Conservation (phyloP, 2,329 filamentous ascomycete species). For the Huntiella bhutanensis region DNA sequence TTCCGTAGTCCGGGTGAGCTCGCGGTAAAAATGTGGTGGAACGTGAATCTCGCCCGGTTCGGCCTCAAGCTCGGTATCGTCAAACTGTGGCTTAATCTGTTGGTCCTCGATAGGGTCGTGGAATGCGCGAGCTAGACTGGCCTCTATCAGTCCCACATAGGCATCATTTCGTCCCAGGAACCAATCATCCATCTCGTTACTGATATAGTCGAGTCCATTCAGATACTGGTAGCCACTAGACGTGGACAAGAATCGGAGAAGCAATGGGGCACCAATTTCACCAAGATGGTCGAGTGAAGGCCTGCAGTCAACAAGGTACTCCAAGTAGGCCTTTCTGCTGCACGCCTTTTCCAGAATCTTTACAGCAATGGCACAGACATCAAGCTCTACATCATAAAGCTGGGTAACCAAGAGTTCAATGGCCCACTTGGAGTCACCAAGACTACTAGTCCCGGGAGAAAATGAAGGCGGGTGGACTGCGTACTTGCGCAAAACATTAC, state of each 20-base stretch:
- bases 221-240: constrained; percentile 96
- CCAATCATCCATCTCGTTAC: constrained; percentile 99
- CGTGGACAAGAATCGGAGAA: constrained; percentile 83
- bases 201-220: constrained; percentile 93
- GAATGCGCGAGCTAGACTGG: constrained; percentile 78
- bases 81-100: constrained; percentile 38
- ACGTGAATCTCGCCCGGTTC: constrained; percentile 48
- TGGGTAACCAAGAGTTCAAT: constrained; percentile 95
- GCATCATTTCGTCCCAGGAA: constrained; percentile 90
- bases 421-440: constrained; percentile 70
- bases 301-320: constrained; percentile 92
- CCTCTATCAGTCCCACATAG: constrained; percentile 89
- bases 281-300: constrained; percentile 88
- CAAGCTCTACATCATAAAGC: constrained; percentile 89
- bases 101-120: constrained; percentile 42
- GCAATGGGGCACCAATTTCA: constrained; percentile 83
- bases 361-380: constrained; percentile 88
- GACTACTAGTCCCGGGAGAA: constrained; percentile 1
- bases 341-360: constrained; percentile 96
- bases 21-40: constrained; percentile 94
- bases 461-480: constrained; percentile 33
- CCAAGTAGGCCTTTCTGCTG: constrained; percentile 74
- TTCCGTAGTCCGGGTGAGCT: constrained; percentile 80
- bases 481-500: constrained; percentile 72
- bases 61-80: constrained; percentile 34